These are phyloP conservation scores for Aspergillus tubingensis DNA, from an alignment of 2,329 filamentous ascomycete genomes.

Conservation along the genomic window DNA sequence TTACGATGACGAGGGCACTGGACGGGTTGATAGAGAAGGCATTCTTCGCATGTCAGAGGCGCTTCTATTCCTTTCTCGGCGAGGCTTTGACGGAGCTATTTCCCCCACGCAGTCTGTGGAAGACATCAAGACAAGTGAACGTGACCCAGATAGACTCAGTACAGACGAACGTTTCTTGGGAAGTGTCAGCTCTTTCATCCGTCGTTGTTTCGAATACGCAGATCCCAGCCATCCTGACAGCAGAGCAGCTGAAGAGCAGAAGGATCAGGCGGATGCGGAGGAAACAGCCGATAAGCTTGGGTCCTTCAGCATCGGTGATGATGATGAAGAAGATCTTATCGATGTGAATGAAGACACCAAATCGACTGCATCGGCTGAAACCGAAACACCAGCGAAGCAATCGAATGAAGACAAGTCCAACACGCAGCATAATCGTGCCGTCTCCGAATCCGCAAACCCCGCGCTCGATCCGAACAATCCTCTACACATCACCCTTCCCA, in stretches of 20 bases:
- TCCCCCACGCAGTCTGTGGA: constrained; percentile 64
- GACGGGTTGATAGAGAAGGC: constrained; percentile 89
- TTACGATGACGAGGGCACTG: constrained; percentile 90
- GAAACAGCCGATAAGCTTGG: constrained; percentile 46
- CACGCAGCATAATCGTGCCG: constrained; percentile 56
- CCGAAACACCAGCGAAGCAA: constrained; percentile 17
- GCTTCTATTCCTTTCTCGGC: constrained; percentile 83
- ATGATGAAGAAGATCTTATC: constrained; percentile 57
- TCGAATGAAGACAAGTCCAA: constrained; percentile 25
- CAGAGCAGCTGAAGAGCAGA: constrained; percentile 32
- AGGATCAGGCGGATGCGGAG: constrained; percentile 24
- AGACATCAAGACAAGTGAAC: constrained; percentile 50
- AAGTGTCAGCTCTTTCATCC: constrained; percentile 93
- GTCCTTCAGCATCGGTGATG: constrained; percentile 76
- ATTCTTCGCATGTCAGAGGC: constrained; percentile 94
- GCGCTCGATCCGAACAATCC: constrained; percentile 92
- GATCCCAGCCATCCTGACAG: constrained; percentile 80
- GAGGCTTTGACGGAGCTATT: constrained; percentile 76
- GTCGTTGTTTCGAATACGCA: constrained; percentile 95
- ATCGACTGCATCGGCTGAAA: constrained; percentile 26
- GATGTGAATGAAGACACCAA: constrained; percentile 40
- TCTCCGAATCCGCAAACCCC: constrained; percentile 78
- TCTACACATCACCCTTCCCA: constrained; percentile 91
- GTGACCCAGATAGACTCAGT: constrained; percentile 52
- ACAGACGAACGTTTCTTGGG: constrained; percentile 86